Percentiles rank a stretch among this genome's conserved stretches.
Evolutionary conservation across 176 grass and related monocot genomes (phyloP).

Genomic region (Sorghum bicolor): Sorghum_bicolor_NCBIv3 NC_012877.2:14583501-14584000

Average conservation of each 20-base stretch:
- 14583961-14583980: slow-evolving; percentile 46
- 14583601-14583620: no score
- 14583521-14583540: no score
- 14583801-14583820: background rate
- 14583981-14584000: slow-evolving; percentile 49
- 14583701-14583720: slow-evolving; percentile 22
- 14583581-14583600: no score
- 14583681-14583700: slow-evolving; percentile 37
- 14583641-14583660: background rate
- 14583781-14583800: background rate
- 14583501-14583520: background rate
- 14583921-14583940: slow-evolving; percentile 33
- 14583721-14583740: slow-evolving; percentile 46
- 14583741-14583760: slow-evolving; percentile 52
- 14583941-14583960: slow-evolving; percentile 52
- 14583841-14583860: background rate
- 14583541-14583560: no score
- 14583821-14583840: background rate
- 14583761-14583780: slow-evolving; percentile 42
- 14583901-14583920: slow-evolving; percentile 38
- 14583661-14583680: background rate
- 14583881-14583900: background rate
- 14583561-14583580: no score
- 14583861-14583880: background rate
- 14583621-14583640: background rate